Conservation (phyloP, 2,329 filamentous ascomycete species). For the Fusarium chlamydosporum region DNA sequence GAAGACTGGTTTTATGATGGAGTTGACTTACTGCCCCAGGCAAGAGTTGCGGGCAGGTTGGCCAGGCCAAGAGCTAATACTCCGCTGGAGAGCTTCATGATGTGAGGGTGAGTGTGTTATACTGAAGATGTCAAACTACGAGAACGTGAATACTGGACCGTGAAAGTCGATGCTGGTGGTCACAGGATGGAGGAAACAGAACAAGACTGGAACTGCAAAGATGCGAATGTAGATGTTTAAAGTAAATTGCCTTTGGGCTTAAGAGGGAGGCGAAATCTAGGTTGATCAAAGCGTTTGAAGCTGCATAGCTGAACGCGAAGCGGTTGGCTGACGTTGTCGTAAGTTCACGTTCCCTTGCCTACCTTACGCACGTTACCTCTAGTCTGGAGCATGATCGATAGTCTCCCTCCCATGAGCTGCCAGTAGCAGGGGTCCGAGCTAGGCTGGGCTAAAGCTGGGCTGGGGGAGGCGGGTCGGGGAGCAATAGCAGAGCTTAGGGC, state of each 20-base stretch:
- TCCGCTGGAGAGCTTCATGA: conserved; percentile 55
- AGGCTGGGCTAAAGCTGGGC: conserved; percentile 5
- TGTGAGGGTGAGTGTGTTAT: conserved; percentile 3
- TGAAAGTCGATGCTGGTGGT: conserved; percentile 5
- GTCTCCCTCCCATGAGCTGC: conserved; percentile 35
- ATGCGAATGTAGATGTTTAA: conserved; percentile 25
- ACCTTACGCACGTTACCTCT: conserved; percentile 8
- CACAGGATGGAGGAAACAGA: conserved; percentile 3
- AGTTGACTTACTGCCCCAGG: conserved; percentile 61
- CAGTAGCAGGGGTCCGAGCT: conserved; percentile 23
- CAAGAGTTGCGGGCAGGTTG: conserved; percentile 54
- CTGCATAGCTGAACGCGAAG: conserved; percentile 35
- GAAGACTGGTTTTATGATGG: conserved; percentile 2
- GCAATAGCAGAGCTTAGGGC: conserved; percentile 20
- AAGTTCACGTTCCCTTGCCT: neutral
- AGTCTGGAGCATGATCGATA: conserved; percentile 40
- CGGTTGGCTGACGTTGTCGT: conserved; percentile 33
- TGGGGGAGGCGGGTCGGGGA: conserved; percentile 13
- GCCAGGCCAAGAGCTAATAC: conserved; percentile 53
- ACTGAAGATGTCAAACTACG: conserved; percentile 4
- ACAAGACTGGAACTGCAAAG: neutral
- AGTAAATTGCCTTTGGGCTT: conserved; percentile 3
- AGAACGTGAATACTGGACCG: conserved; percentile 2
- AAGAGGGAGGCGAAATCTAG: conserved; percentile 27
- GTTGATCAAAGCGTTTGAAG: conserved; percentile 27